A percentile compares a stretch with the other conserved stretches of the same genome.
phyloP scores from a whole-genome alignment of 352 stramenopile species.

The Bremia lactucae region DNA sequence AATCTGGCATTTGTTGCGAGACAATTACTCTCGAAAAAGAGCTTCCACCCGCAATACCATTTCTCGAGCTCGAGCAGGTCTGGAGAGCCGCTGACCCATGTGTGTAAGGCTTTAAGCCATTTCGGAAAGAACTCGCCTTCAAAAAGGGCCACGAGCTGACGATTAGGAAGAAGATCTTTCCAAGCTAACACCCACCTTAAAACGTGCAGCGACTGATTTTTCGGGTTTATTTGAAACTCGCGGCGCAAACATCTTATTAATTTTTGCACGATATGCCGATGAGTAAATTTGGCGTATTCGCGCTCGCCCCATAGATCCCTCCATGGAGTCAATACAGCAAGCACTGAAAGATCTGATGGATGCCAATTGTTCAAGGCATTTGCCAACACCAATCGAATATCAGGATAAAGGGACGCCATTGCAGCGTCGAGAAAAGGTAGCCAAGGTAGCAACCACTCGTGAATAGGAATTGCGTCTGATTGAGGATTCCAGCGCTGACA shows the following conservation, averaged over 20 bases:
- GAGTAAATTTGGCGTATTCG: constrained; percentile 80
- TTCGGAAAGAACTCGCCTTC: constrained; percentile 88
- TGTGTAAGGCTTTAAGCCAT: constrained; percentile 78
- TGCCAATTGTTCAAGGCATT: constrained; percentile 71
- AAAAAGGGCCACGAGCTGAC: constrained; percentile 72
- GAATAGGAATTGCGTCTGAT: constrained; percentile 37
- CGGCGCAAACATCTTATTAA: constrained; percentile 65
- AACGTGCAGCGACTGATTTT: constrained; percentile 53
- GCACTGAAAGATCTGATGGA: constrained; percentile 56
- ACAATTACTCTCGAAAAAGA: constrained; percentile 56
- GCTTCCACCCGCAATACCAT: constrained; percentile 84
- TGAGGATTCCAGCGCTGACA: constrained; percentile 52
- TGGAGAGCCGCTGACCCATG: constrained; percentile 50
- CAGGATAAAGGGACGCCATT: constrained; percentile 48
- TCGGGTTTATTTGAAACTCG: constrained; percentile 73
- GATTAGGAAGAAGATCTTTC: constrained; percentile 49
- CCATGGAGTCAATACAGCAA: constrained; percentile 59
- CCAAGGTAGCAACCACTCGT: constrained; percentile 79
- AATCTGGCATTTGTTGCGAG: constrained; percentile 51
- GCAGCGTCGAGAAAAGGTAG: constrained; percentile 26
- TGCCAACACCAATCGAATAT: constrained; percentile 54
- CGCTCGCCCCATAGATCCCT: constrained; percentile 56
- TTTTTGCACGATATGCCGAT: constrained; percentile 68
- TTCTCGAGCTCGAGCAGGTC: constrained; percentile 54
- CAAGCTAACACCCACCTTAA: constrained; percentile 71